phyloP scores from a whole-genome alignment of 768 basidiomycete species.

The Neoboletus brunneissimus region DNA sequence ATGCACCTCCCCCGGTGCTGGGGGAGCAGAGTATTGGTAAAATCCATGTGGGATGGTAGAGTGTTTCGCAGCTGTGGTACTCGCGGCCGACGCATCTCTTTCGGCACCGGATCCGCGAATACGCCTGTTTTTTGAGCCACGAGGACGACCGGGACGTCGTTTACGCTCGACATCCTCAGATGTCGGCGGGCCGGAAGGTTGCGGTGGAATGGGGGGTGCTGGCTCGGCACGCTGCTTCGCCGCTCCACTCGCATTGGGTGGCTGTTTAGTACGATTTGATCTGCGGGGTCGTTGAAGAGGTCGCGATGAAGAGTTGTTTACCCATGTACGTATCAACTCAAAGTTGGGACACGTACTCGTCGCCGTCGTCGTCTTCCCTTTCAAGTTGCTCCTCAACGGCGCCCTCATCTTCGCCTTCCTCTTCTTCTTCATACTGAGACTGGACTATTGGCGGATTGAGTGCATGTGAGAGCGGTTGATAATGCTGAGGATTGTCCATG shows the following conservation, averaged over 20 bases:
- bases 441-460: conserved; percentile 52
- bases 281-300: conserved; percentile 13
- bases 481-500: conserved; percentile 73
- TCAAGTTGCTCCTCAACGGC: conserved; percentile 65
- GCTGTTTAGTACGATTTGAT: conserved; percentile 20
- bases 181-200: conserved; percentile 14
- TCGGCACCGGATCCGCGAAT: conserved; percentile 36
- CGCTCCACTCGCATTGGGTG: conserved; percentile 11
- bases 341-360: conserved; percentile 27
- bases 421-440: conserved; percentile 49
- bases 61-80: conserved; percentile 26
- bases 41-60: conserved; percentile 39
- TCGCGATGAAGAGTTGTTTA: conserved; percentile 2
- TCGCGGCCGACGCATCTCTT: conserved; percentile 18
- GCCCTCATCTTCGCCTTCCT: conserved; percentile 76
- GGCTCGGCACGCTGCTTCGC: conserved; percentile 25
- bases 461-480: conserved; percentile 79
- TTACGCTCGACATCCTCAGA: conserved; percentile 47
- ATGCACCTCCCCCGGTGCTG: conserved; percentile 47
- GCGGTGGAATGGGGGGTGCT: conserved; percentile 28
- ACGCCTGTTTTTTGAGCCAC: conserved; percentile 75
- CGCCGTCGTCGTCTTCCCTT: conserved; percentile 44
- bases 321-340: conserved; percentile 2
- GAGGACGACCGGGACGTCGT: conserved; percentile 74
- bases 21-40: conserved; percentile 43